Evolutionary conservation across 1,284 basidiomycete species (phyloP), one percentile per base, ranked within the genome.

Genomic region (Leccinum griseonigrum): DNA sequence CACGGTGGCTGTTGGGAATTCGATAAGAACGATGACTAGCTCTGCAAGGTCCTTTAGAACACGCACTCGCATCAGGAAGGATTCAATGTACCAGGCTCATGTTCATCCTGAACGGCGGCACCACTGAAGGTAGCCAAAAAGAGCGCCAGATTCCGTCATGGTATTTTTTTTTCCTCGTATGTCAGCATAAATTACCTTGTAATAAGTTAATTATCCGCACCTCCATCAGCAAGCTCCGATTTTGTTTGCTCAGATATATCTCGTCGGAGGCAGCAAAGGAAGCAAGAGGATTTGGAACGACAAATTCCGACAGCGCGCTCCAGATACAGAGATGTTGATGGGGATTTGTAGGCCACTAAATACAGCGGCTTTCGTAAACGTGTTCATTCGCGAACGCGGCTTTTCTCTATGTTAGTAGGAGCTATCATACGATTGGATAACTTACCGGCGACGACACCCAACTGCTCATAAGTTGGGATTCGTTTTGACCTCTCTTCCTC

Each of bases 121-220:
- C 88, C 87, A 40, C 90, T 87, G 29, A 91, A 84, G 1, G 92
- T 85, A 16, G 91, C 86, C 48, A 97, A 77, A 74, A 92, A 93
- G 31, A 94, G 79, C 0, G 91, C 90, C 26, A 94, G 79, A 72
- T 96, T 95, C 70, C 94, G 90, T 94, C 95, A 97, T n/a, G n/a
- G n/a, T n/a, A n/a, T n/a, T n/a, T n/a, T n/a, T n/a, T 66, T 94
- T 64, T 88, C 83, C 22, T 94, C 92, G 87, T 92, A 68, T 10
- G 63, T 71, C 26, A 66, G 61, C 63, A 61, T 28, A 26, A 46
- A 18, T 53, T 7, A 31, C n/a, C 14, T 28, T 3, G 10, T 54
- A 52, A 22, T 16, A 57, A 56, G 36, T 28, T 9, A 56, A 54
- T 18, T 13, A 13, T 60, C 34, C 65, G 40, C 65, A 83, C 82